phyloP scores from a whole-genome alignment of 1,139 yeast species.

The Kodamaea ohmeri region DNA sequence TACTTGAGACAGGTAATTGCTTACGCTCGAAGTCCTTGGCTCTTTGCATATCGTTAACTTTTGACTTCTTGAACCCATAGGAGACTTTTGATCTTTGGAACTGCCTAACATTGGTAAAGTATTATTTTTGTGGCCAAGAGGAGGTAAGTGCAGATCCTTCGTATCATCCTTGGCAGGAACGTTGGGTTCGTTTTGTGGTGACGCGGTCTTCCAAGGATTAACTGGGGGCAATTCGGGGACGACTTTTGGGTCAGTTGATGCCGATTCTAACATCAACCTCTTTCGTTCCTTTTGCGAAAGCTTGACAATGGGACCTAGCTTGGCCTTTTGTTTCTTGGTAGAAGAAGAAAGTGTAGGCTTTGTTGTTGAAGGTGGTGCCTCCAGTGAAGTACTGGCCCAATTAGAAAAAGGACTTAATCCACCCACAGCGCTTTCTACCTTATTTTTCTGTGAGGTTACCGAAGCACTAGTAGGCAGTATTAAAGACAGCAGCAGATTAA shows the following conservation, averaged over 20 bases:
- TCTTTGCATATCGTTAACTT: neutral
- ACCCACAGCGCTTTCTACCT: slow-evolving; percentile 1
- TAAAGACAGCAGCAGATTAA: neutral
- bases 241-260: neutral
- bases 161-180: neutral
- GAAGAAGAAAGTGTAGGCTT: slow-evolving; percentile 9
- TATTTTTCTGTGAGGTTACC: neutral
- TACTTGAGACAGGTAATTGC: neutral
- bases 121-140: neutral
- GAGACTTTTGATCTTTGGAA: neutral
- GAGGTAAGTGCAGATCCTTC: too few relatives aligned
- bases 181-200: neutral
- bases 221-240: neutral
- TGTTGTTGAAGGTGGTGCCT: slow-evolving; percentile 17
- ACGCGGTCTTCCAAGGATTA: slow-evolving; percentile 17
- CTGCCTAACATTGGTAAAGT: neutral
- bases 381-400: slow-evolving; percentile 28
- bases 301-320: slow-evolving; percentile 35
- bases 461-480: slow-evolving; percentile 2
- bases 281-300: slow-evolving; percentile 55
- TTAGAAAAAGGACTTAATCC: slow-evolving; percentile 29
- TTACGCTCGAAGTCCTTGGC: neutral
- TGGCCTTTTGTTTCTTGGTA: slow-evolving; percentile 22
- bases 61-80: neutral
- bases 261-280: slow-evolving; percentile 21